phyloP scores from a whole-genome alignment of 140 eudicot species.

The Cichorium intybus region DNA sequence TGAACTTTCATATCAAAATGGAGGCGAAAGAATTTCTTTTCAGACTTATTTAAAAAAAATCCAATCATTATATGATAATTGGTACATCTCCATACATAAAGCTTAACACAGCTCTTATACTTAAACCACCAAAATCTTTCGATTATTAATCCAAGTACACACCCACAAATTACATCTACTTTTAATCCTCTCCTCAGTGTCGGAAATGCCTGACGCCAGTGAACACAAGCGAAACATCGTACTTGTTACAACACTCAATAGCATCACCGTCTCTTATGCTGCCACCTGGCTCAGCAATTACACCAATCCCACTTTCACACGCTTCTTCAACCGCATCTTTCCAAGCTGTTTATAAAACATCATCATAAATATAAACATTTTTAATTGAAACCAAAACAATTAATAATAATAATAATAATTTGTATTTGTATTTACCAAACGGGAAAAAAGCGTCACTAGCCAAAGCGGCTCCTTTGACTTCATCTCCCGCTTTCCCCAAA shows the following conservation, averaged over 20 bases:
- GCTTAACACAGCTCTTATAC: constrained; percentile 4
- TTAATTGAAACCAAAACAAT: too few species aligned
- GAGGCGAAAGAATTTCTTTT: too few species aligned
- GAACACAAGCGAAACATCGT: constrained; percentile 77
- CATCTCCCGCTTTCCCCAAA: constrained; percentile 83
- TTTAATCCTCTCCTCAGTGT: constrained; percentile 36
- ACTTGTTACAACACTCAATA: constrained; percentile 82
- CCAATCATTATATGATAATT: not conserved
- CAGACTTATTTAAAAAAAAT: too few species aligned
- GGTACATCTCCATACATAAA: constrained; percentile 12
- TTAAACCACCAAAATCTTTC: not conserved
- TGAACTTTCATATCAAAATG: too few species aligned
- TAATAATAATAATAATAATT: too few species aligned
- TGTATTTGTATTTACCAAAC: constrained; percentile 62
- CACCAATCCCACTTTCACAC: constrained; percentile 78
- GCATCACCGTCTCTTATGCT: constrained; percentile 88
- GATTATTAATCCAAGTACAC: not conserved
- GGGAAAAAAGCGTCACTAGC: constrained; percentile 99
- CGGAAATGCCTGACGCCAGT: constrained; percentile 98
- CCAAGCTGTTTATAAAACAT: constrained; percentile 57
- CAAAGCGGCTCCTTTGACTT: constrained; percentile 95
- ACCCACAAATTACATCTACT: not conserved
- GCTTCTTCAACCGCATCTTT: constrained; percentile 99
- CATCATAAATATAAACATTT: too few species aligned
- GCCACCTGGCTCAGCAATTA: constrained; percentile 95